Evolutionary conservation across 2,329 filamentous ascomycete species (phyloP), one percentile per base, ranked within the genome.

Genomic region (Calonectria fujianensis): DNA sequence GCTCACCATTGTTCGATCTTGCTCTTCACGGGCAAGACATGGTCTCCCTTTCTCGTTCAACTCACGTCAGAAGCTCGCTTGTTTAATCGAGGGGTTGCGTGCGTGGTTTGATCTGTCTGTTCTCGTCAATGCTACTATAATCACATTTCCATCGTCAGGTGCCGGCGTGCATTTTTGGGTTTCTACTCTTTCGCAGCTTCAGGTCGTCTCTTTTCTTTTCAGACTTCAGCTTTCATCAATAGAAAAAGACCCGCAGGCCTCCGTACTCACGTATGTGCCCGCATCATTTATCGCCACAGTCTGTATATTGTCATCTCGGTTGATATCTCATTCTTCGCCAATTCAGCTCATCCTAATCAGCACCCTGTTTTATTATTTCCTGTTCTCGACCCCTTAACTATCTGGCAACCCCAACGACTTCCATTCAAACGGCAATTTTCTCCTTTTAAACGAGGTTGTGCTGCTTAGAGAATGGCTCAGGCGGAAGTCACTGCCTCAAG

Each of bases 401-500:
- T n/a, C 50, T 24, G 39, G 31, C 41, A 39, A 66, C 50, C 57
- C 20, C 27, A 64, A 59, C 69, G 39, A 45, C 16, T 18, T 29
- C 20, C 11, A 29, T 51, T 39, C 31, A 63, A 54, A 35, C 64
- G 11, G 50, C 29, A 39, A 32, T n/a, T 65, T 52, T 37, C 20
- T 45, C 20, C 2, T 11, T 35, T 39, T 18, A 1, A 61, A 63
- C 39, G 41, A 70, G 74, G 73, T 80, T 71, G 72, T 72, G 76
- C 72, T 76, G 72, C 71, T 72, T 73, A 69, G 76, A 82, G 70
- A 77, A 85, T 85, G 84, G 81, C 84, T 73, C 82, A 82, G 74
- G 80, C 76, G 67, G 80, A 79, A 75, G 79, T 78, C 68, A 74
- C 79, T 73, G 78, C 81, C 74, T 80, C 81, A 74, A 80, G 80